These are phyloP conservation scores for Arthromyces matolae DNA, from an alignment of 768 basidiomycete genomes.

Conservation along the genomic window DNA sequence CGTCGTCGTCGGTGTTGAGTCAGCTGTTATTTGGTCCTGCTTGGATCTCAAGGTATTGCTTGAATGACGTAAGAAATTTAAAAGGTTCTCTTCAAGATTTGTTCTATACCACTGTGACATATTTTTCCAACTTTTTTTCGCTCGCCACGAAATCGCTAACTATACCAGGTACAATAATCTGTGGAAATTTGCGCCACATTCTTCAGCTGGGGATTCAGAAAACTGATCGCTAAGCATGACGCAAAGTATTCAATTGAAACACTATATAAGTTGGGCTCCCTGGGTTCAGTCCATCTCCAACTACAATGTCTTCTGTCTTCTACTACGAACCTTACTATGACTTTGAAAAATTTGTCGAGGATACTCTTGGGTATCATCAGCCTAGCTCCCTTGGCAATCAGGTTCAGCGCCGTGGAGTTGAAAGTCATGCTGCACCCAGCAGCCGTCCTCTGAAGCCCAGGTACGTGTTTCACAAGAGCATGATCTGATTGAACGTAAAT, in stretches of 20 bases:
- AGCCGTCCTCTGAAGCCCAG: conserved; percentile 20
- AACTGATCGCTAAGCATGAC: too few species aligned
- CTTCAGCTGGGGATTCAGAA: too few species aligned
- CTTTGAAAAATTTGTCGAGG: conserved; percentile 43
- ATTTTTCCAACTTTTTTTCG: too few species aligned
- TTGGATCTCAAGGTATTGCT: conserved; percentile 1
- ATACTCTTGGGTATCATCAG: conserved; percentile 26
- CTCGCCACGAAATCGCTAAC: too few species aligned
- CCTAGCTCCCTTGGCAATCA: conserved; percentile 5
- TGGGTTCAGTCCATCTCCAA: not conserved
- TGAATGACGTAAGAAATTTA: too few species aligned
- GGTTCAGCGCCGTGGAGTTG: conserved; percentile 11
- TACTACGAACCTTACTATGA: conserved; percentile 41
- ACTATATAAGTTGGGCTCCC: not conserved
- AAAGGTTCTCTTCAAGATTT: too few species aligned
- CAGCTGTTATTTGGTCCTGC: conserved; percentile 11
- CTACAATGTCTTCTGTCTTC: conserved; percentile 24
- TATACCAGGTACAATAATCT: too few species aligned
- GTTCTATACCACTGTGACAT: too few species aligned
- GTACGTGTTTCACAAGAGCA: conserved; percentile 4
- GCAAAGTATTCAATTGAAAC: not conserved
- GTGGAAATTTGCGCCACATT: too few species aligned
- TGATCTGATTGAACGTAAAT: not conserved
- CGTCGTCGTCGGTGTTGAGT: conserved; percentile 6
- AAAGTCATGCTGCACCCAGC: conserved; percentile 4